A percentile compares a stretch with the other conserved stretches of the same genome.
These are phyloP conservation scores for Claviceps sp. DNA, from an alignment of 2,329 filamentous ascomycete genomes.

Conservation along the genomic window DNA sequence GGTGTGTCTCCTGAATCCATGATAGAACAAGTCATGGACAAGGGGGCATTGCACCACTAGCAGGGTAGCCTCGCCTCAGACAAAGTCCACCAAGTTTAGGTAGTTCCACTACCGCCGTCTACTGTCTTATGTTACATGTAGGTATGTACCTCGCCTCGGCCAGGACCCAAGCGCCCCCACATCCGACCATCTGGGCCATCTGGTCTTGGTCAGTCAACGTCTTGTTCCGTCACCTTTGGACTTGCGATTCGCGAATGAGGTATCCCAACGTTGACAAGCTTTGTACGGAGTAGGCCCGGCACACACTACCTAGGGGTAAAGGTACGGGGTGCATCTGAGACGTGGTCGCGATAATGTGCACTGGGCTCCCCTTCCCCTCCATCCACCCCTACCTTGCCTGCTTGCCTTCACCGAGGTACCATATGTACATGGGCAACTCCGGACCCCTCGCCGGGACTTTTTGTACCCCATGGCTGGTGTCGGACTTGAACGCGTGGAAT, in stretches of 20 bases:
- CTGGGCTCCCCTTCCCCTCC: neutral
- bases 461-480: neutral
- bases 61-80: neutral
- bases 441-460: conserved; percentile 1
- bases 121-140: neutral
- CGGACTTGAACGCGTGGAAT: neutral
- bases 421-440: neutral
- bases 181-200: conserved; percentile 1
- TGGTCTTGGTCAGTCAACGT: neutral
- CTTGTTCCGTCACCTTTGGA: neutral
- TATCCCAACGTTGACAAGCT: neutral
- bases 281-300: neutral
- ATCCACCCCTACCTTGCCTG: neutral
- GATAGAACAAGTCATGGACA: neutral
- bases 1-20: neutral
- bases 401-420: neutral
- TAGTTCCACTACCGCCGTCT: neutral
- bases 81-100: neutral
- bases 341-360: neutral
- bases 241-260: neutral
- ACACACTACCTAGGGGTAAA: neutral
- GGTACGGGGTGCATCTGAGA: neutral
- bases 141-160: neutral
- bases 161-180: neutral
- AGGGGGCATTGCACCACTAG: conserved; percentile 2